Percentiles rank a stretch among this genome's conserved stretches.
Conservation (phyloP, 2,329 filamentous ascomycete genomes). For the Nemania sp. region DNA sequence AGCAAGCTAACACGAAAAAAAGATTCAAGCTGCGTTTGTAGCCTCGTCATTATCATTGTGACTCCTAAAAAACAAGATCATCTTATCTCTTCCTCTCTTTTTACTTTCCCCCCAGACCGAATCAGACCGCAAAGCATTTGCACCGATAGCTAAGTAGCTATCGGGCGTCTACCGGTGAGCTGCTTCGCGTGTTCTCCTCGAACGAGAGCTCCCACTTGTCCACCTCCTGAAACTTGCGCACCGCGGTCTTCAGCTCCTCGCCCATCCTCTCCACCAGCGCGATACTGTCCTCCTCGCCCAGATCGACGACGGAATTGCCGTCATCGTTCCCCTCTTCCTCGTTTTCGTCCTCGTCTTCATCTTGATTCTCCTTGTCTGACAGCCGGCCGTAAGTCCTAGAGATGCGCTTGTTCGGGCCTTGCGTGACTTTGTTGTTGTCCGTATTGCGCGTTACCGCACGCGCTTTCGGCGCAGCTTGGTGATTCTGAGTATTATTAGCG, state of each 20-base stretch:
- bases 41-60: constrained; percentile 21
- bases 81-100: constrained; percentile 1
- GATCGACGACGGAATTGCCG: constrained; percentile 42
- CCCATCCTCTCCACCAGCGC: constrained; percentile 47
- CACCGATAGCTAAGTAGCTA: constrained; percentile 39
- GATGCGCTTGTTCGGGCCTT: constrained; percentile 24
- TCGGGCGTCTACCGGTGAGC: constrained; percentile 57
- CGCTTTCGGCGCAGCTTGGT: constrained; percentile 30
- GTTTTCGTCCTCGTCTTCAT: constrained; percentile 41
- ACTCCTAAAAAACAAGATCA: too few relatives aligned
- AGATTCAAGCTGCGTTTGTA: constrained; percentile 18
- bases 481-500: constrained; percentile 35
- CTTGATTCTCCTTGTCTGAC: constrained; percentile 64
- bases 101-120: not conserved
- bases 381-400: constrained; percentile 56
- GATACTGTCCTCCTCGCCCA: constrained; percentile 43
- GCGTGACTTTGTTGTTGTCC: constrained; percentile 29
- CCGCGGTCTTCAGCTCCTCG: constrained; percentile 62
- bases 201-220: constrained; percentile 71
- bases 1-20: constrained; percentile 27
- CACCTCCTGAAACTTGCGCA: constrained; percentile 69
- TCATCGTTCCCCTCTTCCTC: constrained; percentile 43
- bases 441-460: constrained; percentile 23
- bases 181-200: constrained; percentile 64
- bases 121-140: not conserved